These are phyloP conservation scores for Leccinum obscurum DNA, from an alignment of 768 basidiomycete species.

Conservation along the genomic window DNA sequence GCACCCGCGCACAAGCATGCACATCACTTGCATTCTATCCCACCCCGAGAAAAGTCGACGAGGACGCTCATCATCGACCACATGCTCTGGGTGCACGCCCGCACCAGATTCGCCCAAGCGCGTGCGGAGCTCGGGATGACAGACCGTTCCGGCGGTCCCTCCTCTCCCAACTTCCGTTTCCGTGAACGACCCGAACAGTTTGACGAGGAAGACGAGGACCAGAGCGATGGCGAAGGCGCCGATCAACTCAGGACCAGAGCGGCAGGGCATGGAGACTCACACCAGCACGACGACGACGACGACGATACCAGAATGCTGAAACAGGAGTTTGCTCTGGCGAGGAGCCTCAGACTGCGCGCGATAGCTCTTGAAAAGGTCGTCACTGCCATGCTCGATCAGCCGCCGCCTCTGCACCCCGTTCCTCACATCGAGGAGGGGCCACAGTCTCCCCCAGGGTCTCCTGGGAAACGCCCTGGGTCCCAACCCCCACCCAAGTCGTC, in stretches of 20 bases:
- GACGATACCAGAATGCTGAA: constrained; percentile 56
- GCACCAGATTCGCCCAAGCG: constrained; percentile 80
- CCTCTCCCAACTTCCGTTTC: constrained; percentile 58
- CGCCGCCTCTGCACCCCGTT: constrained; percentile 60
- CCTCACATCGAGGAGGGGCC: constrained; percentile 49
- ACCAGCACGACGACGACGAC: constrained; percentile 62
- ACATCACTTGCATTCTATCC: constrained; percentile 84
- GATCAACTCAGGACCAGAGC: constrained; percentile 45
- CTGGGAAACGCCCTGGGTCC: constrained; percentile 35
- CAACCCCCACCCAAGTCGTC: constrained; percentile 29
- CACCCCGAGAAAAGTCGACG: constrained; percentile 86
- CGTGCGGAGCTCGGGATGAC: constrained; percentile 86
- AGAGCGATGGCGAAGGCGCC: constrained; percentile 64
- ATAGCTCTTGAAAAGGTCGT: constrained; percentile 84
- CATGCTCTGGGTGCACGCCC: constrained; percentile 81
- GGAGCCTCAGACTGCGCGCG: constrained; percentile 65
- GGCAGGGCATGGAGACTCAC: constrained; percentile 46
- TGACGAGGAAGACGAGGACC: constrained; percentile 69
- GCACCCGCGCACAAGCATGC: constrained; percentile 87
- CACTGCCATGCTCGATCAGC: constrained; percentile 77
- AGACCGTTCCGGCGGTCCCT: constrained; percentile 71
- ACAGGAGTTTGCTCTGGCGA: constrained; percentile 65
- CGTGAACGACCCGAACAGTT: constrained; percentile 73
- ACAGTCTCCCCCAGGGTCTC: constrained; percentile 52
- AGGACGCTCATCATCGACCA: constrained; percentile 86